Base-by-base conservation (phyloP, 2,329 filamentous ascomycete genomes). In the Penicillium sp. region DNA sequence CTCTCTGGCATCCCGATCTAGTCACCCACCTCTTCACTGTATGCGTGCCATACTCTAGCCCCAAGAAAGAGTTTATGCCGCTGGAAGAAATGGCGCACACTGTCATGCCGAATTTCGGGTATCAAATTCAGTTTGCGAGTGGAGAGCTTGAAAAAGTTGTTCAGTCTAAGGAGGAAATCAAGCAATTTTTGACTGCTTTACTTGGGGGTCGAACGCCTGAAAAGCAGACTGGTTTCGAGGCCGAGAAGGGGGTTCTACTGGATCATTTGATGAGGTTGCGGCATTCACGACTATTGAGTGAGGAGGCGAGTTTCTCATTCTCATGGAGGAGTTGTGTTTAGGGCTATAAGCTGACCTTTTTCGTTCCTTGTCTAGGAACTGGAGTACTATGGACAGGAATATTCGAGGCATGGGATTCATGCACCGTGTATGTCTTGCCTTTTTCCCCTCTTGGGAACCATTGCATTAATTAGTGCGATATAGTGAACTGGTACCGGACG, bases 401-500 rank as follows among this genome's bases (percentile, higher is more conserved):
- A 88, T 74, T 74, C 79, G n/a, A 82, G 84, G 43, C 84, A 87
- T 68, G 91, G 91, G 46, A 74, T 98, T 63, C 85, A 87, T 62
- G 91, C 91, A 0, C 90, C 91, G 16, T 79, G 82, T 82, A 79
- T 74, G 78, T 73, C 52, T 27, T 19, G 31, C 27, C 1, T 39
- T 6, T 33, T 29, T n/a, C n/a, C 5, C 24, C 24, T 3, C 16
- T 19, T 13, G 5, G 5, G 19, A 24, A 29, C 14, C 50, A 39
- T 22, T 5, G 19, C 24, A 2, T 37, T 16, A 5, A 43, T 53
- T 61, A 29, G 58, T 52, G 49, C 3, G 7, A 9, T 37, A 50
- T 48, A 82, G 81, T 91, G 58, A 95, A 93, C 75, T 97, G 91
- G 90, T 99, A 99, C 77, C 86, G 92, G 44, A 89, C 84, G 3